Evolutionary conservation across 106 monocot species (phyloP), one percentile per base, ranked within the genome.

Genomic region (Apostasia ramifera): DNA sequence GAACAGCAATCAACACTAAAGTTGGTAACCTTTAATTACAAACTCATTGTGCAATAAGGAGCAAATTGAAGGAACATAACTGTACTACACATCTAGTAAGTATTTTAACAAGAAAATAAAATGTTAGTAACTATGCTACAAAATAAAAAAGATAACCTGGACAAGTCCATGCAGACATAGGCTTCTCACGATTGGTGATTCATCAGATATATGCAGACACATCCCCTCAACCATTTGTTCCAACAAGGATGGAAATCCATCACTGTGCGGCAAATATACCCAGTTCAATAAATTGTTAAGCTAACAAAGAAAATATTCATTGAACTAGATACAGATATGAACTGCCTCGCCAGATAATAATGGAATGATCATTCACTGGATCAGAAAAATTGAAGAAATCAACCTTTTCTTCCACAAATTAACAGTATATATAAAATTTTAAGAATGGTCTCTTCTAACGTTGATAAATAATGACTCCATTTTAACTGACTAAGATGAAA

Each of bases 191-290:
- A 81, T 78, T 70, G 91, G 82, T 49, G 95, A 97, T 55, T 97
- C 95, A 82, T 97, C 95, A 52, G 92, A 92, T 53, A 97, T 86
- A 81, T 97, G 95, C 61, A 92, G 65, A 71, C 95, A 97, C 84
- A 97, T 79, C 14, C 76, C 84, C 81, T 92, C 91, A 59, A 92
- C 95, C 58, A 97, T 81, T 66, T 85, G 68, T 73, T 97, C 88
- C 78, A 97, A 70, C 57, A 97, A 82, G 12, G 86, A 72, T 49
- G 72, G 67, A 59, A 59, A 70, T 44, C 84, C 81, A 63, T 91
- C 82, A 79, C 95, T 97, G 84, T 73, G 84, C 10, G 71, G 49
- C 12, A 40, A 76, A 37, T 64, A 41, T 49, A 72, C 11, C 14
- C 11, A 57, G 56, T 74, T 57, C 53, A 13, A 26, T 0, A 26